Evolutionary conservation across 2,329 filamentous ascomycete species (phyloP).

Genomic region (Didymella keratinophila): DNA sequence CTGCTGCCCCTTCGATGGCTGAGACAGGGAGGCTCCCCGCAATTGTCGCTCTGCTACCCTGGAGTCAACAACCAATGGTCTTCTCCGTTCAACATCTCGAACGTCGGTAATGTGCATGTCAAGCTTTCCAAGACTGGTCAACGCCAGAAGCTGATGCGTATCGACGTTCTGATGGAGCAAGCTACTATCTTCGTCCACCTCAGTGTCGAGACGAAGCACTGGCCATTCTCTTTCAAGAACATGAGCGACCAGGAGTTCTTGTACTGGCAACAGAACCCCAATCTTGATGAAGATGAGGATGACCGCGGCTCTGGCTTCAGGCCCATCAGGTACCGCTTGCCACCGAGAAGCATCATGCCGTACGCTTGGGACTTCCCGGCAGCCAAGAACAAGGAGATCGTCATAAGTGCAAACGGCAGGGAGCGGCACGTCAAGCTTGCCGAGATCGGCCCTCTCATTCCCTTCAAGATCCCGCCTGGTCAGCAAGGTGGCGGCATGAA

Average conservation of each 20-base stretch:
- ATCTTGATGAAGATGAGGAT: constrained; percentile 88
- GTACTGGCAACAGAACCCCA: constrained; percentile 94
- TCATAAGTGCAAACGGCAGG: constrained; percentile 79
- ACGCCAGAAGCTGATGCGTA: constrained; percentile 83
- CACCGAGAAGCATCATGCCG: constrained; percentile 96
- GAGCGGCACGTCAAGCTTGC: constrained; percentile 93
- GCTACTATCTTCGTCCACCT: constrained; percentile 94
- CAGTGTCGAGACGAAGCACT: constrained; percentile 89
- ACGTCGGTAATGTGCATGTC: constrained; percentile 89
- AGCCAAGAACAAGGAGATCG: constrained; percentile 92
- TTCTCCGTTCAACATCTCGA: constrained; percentile 95
- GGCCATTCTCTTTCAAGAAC: constrained; percentile 98
- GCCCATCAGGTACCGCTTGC: constrained; percentile 89
- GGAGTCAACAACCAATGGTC: constrained; percentile 98
- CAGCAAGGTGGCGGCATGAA: constrained; percentile 72
- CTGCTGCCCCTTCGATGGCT: constrained; percentile 89
- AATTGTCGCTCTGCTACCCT: constrained; percentile 90
- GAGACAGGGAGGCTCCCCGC: constrained; percentile 81
- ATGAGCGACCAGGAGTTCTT: constrained; percentile 97
- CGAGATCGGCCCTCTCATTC: constrained; percentile 94
- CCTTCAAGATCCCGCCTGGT: constrained; percentile 82
- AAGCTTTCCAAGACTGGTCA: constrained; percentile 92
- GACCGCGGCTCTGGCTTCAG: constrained; percentile 85
- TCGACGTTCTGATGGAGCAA: constrained; percentile 90
- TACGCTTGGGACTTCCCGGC: constrained; percentile 99